phyloP scores from a whole-genome alignment of 129 eudicot genomes.

The Lactuca saligna region DNA sequence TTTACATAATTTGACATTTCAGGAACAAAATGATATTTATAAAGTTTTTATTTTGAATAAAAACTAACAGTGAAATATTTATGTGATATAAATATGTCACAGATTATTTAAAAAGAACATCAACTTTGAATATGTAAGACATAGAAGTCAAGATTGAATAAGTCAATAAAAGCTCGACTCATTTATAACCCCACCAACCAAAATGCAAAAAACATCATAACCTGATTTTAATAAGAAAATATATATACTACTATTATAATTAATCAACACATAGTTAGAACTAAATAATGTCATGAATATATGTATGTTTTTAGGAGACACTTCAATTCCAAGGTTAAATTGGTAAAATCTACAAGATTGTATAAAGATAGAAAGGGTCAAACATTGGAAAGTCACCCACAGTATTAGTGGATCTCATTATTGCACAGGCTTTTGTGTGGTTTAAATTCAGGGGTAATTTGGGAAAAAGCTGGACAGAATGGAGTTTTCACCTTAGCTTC shows the following conservation, averaged over 20 bases:
- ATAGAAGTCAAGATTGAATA: not conserved
- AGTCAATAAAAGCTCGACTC: slow-evolving; percentile 2
- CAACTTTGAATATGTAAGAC: not conserved
- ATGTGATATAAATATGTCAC: not conserved
- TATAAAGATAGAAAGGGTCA: not conserved
- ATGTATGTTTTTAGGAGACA: too few relatives aligned
- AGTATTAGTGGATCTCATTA: too few relatives aligned
- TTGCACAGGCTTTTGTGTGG: not conserved
- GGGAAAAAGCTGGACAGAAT: not conserved
- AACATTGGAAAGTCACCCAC: not conserved
- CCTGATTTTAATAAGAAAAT: slow-evolving; percentile 9
- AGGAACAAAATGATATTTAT: not conserved
- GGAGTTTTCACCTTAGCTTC: too few relatives aligned
- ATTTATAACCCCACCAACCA: slow-evolving; percentile 2
- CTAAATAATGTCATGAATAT: slow-evolving; percentile 1
- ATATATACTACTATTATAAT: slow-evolving; percentile 10
- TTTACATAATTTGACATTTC: slow-evolving; percentile 6
- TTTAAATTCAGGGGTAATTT: not conserved
- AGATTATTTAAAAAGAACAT: not conserved
- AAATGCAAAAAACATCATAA: slow-evolving; percentile 13
- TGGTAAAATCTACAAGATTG: too few relatives aligned
- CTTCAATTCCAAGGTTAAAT: not conserved
- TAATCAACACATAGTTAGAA: slow-evolving; percentile 4
- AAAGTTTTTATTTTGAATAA: not conserved
- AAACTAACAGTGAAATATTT: slow-evolving; percentile 4